Percentiles rank a stretch among this genome's conserved stretches.
Evolutionary conservation across 1,139 yeast species (phyloP).

Genomic region (Candida pseudocylindracea): DNA sequence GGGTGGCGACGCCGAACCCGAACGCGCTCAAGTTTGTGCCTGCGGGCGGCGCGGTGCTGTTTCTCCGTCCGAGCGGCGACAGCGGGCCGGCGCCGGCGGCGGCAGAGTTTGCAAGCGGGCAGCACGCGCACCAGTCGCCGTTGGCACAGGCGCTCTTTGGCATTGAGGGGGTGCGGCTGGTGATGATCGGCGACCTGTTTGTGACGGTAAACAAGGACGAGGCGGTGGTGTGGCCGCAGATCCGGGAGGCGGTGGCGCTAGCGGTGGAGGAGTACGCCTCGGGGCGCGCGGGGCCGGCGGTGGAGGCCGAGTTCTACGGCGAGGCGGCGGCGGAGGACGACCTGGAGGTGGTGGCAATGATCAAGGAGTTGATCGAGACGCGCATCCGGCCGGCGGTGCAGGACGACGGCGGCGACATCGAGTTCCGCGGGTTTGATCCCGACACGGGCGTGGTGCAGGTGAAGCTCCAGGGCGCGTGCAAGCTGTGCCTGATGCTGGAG

Average conservation of each 20-base stretch:
- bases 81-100: no score
- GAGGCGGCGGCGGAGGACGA: slow-evolving; percentile 4
- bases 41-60: slow-evolving; percentile 21
- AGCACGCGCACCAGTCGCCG: slow-evolving; percentile 59
- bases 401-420: slow-evolving; percentile 6
- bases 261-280: slow-evolving; percentile 15
- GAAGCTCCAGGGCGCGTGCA: slow-evolving; percentile 5
- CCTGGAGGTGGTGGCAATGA: slow-evolving; percentile 5
- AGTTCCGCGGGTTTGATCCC: slow-evolving; percentile 4
- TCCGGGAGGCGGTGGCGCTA: slow-evolving; percentile 21
- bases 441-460: slow-evolving; percentile 5
- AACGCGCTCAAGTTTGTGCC: slow-evolving; percentile 70
- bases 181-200: slow-evolving; percentile 62
- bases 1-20: slow-evolving; percentile 62
- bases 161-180: slow-evolving; percentile 65
- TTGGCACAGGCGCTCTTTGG: slow-evolving; percentile 62
- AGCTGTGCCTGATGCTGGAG: slow-evolving; percentile 4
- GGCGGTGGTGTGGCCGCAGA: slow-evolving; percentile 21
- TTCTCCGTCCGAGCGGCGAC: slow-evolving; percentile 3
- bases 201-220: slow-evolving; percentile 24
- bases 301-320: slow-evolving; percentile 1
- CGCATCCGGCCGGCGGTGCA: slow-evolving; percentile 6
- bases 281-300: slow-evolving; percentile 1
- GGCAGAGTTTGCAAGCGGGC: slow-evolving; percentile 38
- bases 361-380: slow-evolving; percentile 5